Percentiles rank a stretch among this genome's conserved stretches.
phyloP scores from a whole-genome alignment of 352 stramenopile species.

The Aphanomyces invadans region DNA sequence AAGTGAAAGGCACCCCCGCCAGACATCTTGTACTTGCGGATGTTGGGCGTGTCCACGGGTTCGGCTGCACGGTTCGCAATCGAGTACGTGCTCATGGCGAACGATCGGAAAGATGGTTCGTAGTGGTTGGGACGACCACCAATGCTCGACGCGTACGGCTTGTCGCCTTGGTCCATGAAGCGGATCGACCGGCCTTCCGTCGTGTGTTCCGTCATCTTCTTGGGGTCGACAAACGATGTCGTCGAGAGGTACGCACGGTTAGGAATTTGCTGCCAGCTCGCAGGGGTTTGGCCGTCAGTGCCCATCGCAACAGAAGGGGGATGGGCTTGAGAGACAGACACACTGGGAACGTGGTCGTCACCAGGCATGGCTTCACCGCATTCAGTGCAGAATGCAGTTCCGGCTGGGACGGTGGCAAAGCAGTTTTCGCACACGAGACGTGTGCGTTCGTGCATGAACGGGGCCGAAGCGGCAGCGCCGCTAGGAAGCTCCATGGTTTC shows the following conservation, averaged over 20 bases:
- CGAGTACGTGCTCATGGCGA: slow-evolving; percentile 25
- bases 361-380: slow-evolving; percentile 24
- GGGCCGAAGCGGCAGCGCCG: slow-evolving; percentile 2
- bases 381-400: slow-evolving; percentile 25
- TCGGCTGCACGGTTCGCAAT: slow-evolving; percentile 24
- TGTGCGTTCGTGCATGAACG: slow-evolving; percentile 13
- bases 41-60: slow-evolving; percentile 23
- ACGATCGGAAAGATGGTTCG: slow-evolving; percentile 24
- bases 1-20: slow-evolving; percentile 17
- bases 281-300: background rate
- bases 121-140: slow-evolving; percentile 13
- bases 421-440: slow-evolving; percentile 25
- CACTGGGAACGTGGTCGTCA: slow-evolving; percentile 7
- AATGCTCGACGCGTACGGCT: slow-evolving; percentile 19
- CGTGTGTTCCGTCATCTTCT: slow-evolving; percentile 20
- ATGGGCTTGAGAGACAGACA: slow-evolving; percentile 22
- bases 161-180: slow-evolving; percentile 17
- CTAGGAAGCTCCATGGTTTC: slow-evolving; percentile 9
- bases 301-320: slow-evolving; percentile 19
- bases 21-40: slow-evolving; percentile 25
- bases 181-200: slow-evolving; percentile 15
- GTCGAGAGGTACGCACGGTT: slow-evolving; percentile 21
- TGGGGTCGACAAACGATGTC: slow-evolving; percentile 24
- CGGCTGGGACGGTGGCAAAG: slow-evolving; percentile 23
- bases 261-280: slow-evolving; percentile 20